A percentile compares a stretch with the other conserved stretches of the same genome.
Evolutionary conservation across 164 flowering plant species (phyloP).

Genomic region (Aristolochia contorta): DNA sequence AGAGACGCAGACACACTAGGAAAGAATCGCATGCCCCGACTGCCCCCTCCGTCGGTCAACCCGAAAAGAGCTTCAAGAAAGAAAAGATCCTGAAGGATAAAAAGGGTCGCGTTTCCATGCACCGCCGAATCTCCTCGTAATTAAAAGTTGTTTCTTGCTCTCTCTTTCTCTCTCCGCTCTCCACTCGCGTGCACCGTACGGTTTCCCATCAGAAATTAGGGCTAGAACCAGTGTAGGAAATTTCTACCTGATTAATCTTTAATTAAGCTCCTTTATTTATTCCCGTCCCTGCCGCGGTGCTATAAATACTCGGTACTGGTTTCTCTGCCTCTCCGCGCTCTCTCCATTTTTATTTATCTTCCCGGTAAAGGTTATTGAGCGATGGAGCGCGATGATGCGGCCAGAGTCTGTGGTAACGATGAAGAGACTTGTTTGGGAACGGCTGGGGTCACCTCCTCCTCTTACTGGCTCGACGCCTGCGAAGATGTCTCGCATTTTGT

Average conservation of each 20-base stretch:
- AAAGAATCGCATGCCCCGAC: not conserved
- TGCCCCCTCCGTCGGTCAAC: conserved; percentile 1
- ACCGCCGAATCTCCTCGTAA: conserved; percentile 6
- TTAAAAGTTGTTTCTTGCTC: not conserved
- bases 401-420: conserved; percentile 11
- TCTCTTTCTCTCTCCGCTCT: not conserved
- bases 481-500: conserved; percentile 58
- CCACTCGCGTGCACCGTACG: not conserved
- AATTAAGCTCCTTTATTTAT: no score
- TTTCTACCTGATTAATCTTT: not conserved
- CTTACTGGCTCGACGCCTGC: conserved; percentile 92
- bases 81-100: not conserved
- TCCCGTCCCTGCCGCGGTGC: not conserved
- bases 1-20: no score
- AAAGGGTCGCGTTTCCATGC: conserved; percentile 5
- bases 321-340: not conserved
- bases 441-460: conserved; percentile 13
- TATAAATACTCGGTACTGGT: not conserved
- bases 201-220: not conserved
- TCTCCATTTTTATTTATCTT: not conserved
- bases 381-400: conserved; percentile 3
- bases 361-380: no score
- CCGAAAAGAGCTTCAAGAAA: not conserved
- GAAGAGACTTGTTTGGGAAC: not conserved
- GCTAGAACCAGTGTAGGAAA: not conserved